Conservation (phyloP, 768 basidiomycete species). For the Guyanaporus albipodus region DNA sequence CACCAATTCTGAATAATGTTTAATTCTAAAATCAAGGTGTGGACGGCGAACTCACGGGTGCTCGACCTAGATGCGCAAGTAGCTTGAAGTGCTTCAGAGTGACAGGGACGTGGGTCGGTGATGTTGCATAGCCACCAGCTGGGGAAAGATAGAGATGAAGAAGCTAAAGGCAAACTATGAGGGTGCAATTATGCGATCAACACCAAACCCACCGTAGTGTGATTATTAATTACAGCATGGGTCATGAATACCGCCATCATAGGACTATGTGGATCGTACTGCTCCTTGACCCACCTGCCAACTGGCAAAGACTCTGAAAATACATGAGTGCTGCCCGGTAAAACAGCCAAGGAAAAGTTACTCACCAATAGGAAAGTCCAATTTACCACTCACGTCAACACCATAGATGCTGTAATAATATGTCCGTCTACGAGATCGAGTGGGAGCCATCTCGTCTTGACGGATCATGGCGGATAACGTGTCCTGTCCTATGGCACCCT, state of each 20-base stretch:
- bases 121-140: slow-evolving; percentile 19
- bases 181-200: not conserved
- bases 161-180: slow-evolving; percentile 35
- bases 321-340: not conserved
- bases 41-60: slow-evolving; percentile 44
- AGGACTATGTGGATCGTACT: slow-evolving; percentile 53
- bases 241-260: slow-evolving; percentile 66
- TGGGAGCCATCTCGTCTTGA: slow-evolving; percentile 62
- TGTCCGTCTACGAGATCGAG: slow-evolving; percentile 54
- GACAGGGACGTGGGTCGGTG: slow-evolving; percentile 50
- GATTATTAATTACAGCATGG: slow-evolving; percentile 70
- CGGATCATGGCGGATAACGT: slow-evolving; percentile 70
- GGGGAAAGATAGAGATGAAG: slow-evolving; percentile 43
- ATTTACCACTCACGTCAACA: slow-evolving; percentile 44
- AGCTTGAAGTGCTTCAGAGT: slow-evolving; percentile 75
- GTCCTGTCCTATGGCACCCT: slow-evolving; percentile 74
- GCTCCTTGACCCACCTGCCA: slow-evolving; percentile 55
- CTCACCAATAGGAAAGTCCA: slow-evolving; percentile 57
- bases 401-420: slow-evolving; percentile 41
- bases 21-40: not conserved
- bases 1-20: slow-evolving; percentile 40
- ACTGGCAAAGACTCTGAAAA: slow-evolving; percentile 51
- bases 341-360: not conserved
- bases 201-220: slow-evolving; percentile 30
- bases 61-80: slow-evolving; percentile 62